Conservation (phyloP, 768 basidiomycete species). For the Lactifluus volemus region DNA sequence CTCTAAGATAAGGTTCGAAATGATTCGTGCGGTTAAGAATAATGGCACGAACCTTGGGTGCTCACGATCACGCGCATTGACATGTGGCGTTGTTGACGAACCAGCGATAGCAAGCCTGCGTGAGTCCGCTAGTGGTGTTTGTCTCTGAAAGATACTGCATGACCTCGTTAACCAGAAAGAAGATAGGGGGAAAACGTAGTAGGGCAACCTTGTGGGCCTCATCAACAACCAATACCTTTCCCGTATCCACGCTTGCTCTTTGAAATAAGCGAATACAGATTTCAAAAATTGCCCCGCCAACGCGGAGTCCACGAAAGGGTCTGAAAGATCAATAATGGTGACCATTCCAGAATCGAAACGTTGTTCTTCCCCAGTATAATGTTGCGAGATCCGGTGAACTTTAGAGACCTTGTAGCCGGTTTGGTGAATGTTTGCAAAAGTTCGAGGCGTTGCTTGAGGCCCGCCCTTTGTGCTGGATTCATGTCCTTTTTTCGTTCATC, state of each 20-base stretch:
- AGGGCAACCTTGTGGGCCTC: conserved; percentile 64
- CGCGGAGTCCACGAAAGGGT: conserved; percentile 59
- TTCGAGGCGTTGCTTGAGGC: conserved; percentile 55
- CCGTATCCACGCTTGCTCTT: conserved; percentile 47
- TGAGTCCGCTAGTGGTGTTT: conserved; percentile 42
- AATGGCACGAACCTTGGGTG: conserved; percentile 47
- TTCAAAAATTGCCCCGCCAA: conserved; percentile 67
- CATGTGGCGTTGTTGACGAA: conserved; percentile 62
- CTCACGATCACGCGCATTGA: conserved; percentile 67
- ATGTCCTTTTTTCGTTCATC: conserved; percentile 41
- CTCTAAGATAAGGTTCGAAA: conserved; percentile 31
- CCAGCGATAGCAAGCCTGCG: conserved; percentile 48
- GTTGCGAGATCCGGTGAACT: conserved; percentile 2
- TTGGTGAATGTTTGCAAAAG: conserved; percentile 48
- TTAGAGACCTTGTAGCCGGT: conserved; percentile 23
- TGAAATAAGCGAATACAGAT: conserved; percentile 59
- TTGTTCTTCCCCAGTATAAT: background rate
- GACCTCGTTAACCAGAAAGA: background rate
- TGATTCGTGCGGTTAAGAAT: background rate
- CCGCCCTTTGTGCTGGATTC: conserved; percentile 45
- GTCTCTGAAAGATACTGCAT: conserved; percentile 50
- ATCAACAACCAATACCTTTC: conserved; percentile 64
- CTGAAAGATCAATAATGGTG: conserved; percentile 63
- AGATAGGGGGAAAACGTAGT: background rate
- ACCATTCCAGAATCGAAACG: conserved; percentile 51